These are phyloP conservation scores for Plasmodium relictum DNA, from an alignment of 169 alveolate genomes.

Conservation along the genomic window DNA sequence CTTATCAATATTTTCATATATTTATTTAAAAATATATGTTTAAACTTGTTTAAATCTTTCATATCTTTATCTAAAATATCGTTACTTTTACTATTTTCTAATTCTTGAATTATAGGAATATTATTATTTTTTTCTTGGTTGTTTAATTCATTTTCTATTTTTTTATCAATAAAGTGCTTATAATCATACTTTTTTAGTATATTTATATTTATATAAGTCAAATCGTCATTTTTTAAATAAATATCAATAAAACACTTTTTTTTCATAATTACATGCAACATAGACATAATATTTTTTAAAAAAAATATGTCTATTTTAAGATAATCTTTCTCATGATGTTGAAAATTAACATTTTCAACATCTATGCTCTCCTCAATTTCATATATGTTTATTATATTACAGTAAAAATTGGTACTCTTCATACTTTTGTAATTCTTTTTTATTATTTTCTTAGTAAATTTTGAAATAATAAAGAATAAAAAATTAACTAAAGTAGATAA, in stretches of 20 bases:
- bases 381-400: conserved; percentile 47
- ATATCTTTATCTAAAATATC: conserved; percentile 6
- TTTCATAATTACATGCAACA: conserved; percentile 53
- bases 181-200: conserved; percentile 26
- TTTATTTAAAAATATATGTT: conserved; percentile 28
- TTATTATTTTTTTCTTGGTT: background rate
- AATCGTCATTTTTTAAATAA: conserved; percentile 25
- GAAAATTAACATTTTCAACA: conserved; percentile 65
- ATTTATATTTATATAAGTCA: conserved; percentile 10
- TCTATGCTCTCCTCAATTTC: conserved; percentile 51
- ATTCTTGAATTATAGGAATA: background rate
- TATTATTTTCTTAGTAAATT: conserved; percentile 36
- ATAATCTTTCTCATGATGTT: conserved; percentile 52
- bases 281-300: conserved; percentile 48
- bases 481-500: conserved; percentile 52
- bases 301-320: conserved; percentile 63
- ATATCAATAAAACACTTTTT: conserved; percentile 24
- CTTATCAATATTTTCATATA: conserved; percentile 40
- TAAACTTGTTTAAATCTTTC: conserved; percentile 19
- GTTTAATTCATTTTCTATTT: background rate
- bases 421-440: conserved; percentile 1
- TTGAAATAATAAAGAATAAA: conserved; percentile 55
- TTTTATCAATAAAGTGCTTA: conserved; percentile 1
- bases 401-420: conserved; percentile 1
- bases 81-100: background rate